Conservation (phyloP, 148 eudicot genomes). For the Rhododendron williamsianum region DNA sequence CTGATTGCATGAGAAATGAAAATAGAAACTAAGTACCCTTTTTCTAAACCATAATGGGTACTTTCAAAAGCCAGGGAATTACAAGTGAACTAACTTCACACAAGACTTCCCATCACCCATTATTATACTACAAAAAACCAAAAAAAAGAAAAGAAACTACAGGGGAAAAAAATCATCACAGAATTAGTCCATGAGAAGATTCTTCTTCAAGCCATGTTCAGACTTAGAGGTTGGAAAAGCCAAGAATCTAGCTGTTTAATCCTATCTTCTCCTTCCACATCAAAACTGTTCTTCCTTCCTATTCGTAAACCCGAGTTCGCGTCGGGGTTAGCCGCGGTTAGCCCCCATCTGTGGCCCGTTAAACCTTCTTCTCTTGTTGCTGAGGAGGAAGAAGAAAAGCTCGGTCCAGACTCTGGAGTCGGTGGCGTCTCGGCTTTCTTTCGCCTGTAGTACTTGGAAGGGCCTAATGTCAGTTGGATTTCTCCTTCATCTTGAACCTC, state of each 20-base stretch:
- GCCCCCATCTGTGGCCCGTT: neutral
- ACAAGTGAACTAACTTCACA: slow-evolving; percentile 11
- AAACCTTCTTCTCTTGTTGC: neutral
- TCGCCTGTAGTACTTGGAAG: slow-evolving; percentile 26
- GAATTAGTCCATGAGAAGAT: neutral
- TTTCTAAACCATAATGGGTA: neutral
- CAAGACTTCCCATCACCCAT: slow-evolving; percentile 13
- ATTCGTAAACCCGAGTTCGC: slow-evolving; percentile 25
- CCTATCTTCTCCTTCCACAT: slow-evolving; percentile 29
- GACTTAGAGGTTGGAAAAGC: slow-evolving; percentile 55
- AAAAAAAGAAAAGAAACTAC: too few relatives aligned
- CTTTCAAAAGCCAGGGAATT: slow-evolving; percentile 14
- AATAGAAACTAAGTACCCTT: neutral
- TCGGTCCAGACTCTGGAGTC: slow-evolving; percentile 30
- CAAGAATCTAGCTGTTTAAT: slow-evolving; percentile 46
- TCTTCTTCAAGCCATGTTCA: slow-evolving; percentile 47
- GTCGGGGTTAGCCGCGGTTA: slow-evolving; percentile 14
- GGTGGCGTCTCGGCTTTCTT: slow-evolving; percentile 21
- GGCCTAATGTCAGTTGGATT: slow-evolving; percentile 78
- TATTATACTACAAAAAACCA: neutral
- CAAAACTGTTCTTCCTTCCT: slow-evolving; percentile 14
- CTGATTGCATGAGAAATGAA: neutral
- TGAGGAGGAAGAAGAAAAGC: slow-evolving; percentile 14
- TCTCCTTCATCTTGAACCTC: slow-evolving; percentile 49
- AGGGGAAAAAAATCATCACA: neutral